phyloP scores from a whole-genome alignment of 257 asterid species.

The Plantago major region DNA sequence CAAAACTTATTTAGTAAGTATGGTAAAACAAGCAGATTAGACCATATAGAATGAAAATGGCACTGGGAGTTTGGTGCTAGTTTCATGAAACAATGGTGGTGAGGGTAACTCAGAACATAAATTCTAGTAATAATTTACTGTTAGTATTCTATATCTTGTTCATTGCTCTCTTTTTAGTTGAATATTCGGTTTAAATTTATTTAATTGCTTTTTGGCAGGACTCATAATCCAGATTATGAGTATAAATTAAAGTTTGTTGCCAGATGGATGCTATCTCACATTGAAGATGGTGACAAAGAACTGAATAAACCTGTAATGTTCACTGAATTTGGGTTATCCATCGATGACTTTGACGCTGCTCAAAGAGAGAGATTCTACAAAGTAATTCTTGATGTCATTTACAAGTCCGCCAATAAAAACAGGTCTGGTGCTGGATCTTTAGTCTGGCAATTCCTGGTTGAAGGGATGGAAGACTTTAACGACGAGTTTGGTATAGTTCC shows the following conservation, averaged over 20 bases:
- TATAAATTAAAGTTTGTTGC: constrained; percentile 60
- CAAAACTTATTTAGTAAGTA: too few species aligned
- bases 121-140: too few species aligned
- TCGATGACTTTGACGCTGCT: constrained; percentile 54
- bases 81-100: too few species aligned
- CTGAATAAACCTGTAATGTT: constrained; percentile 80
- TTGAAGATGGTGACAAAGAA: constrained; percentile 95
- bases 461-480: constrained; percentile 78
- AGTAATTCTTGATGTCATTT: constrained; percentile 60
- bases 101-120: too few species aligned
- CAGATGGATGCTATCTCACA: constrained; percentile 93
- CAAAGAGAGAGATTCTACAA: constrained; percentile 66
- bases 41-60: too few species aligned
- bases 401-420: constrained; percentile 66
- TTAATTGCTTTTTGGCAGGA: constrained; percentile 40
- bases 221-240: constrained; percentile 66
- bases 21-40: too few species aligned
- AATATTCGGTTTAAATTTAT: neutral
- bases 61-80: too few species aligned
- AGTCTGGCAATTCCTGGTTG: constrained; percentile 91
- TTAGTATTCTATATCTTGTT: too few species aligned
- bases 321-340: constrained; percentile 88
- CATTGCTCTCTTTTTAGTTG: neutral
- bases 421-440: constrained; percentile 80
- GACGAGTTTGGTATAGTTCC: constrained; percentile 95